Evolutionary conservation across 306 rosid genomes (phyloP).

Genomic region (Vigna trinervia): DNA sequence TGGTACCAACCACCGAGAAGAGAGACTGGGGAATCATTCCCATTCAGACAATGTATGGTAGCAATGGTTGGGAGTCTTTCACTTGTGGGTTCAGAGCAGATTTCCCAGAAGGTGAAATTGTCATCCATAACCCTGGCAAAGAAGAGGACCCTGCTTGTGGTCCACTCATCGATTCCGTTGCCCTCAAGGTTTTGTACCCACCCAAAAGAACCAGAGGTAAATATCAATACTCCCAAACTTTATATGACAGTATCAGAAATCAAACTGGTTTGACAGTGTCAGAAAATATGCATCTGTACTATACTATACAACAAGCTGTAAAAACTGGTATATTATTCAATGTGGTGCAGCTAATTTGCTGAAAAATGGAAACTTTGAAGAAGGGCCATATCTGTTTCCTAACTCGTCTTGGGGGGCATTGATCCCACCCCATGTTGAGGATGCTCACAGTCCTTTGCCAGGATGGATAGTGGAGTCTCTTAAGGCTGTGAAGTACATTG

Average conservation of each 20-base stretch:
- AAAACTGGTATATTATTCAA: not conserved
- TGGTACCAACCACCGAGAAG: slow-evolving; percentile 56
- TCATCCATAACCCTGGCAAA: slow-evolving; percentile 66
- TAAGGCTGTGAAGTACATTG: slow-evolving; percentile 84
- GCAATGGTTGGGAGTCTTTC: slow-evolving; percentile 83
- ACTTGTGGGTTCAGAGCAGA: slow-evolving; percentile 69
- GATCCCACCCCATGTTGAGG: slow-evolving; percentile 79
- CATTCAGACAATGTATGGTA: slow-evolving; percentile 76
- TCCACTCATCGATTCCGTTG: slow-evolving; percentile 77
- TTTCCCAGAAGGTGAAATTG: slow-evolving; percentile 48
- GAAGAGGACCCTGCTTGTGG: slow-evolving; percentile 88
- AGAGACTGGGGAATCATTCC: slow-evolving; percentile 72
- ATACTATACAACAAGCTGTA: not conserved
- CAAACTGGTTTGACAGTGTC: too few species aligned
- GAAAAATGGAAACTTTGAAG: slow-evolving; percentile 82
- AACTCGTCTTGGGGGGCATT: slow-evolving; percentile 68
- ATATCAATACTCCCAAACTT: not conserved
- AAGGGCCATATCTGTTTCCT: slow-evolving; percentile 72
- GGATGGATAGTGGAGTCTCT: slow-evolving; percentile 92
- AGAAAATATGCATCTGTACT: not conserved
- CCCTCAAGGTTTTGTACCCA: slow-evolving; percentile 60
- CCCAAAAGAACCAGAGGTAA: slow-evolving; percentile 67
- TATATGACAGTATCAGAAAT: too few species aligned
- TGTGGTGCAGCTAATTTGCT: slow-evolving; percentile 62
- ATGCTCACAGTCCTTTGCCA: slow-evolving; percentile 70